Evolutionary conservation across 1,284 basidiomycete genomes (phyloP).

Genomic region (Ustilago trichophora): DNA sequence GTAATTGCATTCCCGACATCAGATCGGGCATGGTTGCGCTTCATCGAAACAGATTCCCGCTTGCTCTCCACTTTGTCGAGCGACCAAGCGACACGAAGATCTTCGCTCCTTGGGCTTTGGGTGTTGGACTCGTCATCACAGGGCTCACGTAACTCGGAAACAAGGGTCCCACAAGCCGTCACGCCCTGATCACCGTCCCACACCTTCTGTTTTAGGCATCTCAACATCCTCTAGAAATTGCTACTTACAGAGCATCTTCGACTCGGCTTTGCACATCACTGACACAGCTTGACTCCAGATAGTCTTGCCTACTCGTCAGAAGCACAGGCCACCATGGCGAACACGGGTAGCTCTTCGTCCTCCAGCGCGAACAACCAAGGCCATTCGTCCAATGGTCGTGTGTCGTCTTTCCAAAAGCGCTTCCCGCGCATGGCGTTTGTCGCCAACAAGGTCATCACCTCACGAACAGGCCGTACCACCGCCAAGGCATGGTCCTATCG

Average conservation of each 20-base stretch:
- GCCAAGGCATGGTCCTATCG: conserved; percentile 46
- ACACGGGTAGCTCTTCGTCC: conserved; percentile 9
- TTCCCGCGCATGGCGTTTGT: conserved; percentile 39
- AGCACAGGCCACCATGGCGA: conserved; percentile 11
- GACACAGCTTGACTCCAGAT: neutral
- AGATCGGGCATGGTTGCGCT: conserved; percentile 6
- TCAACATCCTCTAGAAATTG: neutral
- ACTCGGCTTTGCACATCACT: too few species aligned
- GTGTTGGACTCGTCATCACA: conserved; percentile 28
- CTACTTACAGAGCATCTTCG: too few species aligned
- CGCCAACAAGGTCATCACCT: conserved; percentile 34
- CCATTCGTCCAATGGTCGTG: neutral
- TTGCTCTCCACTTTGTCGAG: too few species aligned
- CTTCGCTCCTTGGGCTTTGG: neutral
- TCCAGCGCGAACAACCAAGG: conserved; percentile 4
- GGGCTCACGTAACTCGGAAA: conserved; percentile 6
- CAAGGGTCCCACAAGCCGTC: conserved; percentile 4
- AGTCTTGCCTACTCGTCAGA: neutral
- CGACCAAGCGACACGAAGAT: conserved; percentile 4
- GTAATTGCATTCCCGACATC: conserved; percentile 5
- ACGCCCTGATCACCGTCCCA: too few species aligned
- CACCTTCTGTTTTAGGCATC: too few species aligned
- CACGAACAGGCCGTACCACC: conserved; percentile 35
- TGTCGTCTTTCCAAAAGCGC: conserved; percentile 21
- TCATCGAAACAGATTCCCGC: too few species aligned